Evolutionary conservation across 2,329 filamentous ascomycete genomes (phyloP), one percentile per base, ranked within the genome.

Genomic region (Tetracladium maxilliforme): DNA sequence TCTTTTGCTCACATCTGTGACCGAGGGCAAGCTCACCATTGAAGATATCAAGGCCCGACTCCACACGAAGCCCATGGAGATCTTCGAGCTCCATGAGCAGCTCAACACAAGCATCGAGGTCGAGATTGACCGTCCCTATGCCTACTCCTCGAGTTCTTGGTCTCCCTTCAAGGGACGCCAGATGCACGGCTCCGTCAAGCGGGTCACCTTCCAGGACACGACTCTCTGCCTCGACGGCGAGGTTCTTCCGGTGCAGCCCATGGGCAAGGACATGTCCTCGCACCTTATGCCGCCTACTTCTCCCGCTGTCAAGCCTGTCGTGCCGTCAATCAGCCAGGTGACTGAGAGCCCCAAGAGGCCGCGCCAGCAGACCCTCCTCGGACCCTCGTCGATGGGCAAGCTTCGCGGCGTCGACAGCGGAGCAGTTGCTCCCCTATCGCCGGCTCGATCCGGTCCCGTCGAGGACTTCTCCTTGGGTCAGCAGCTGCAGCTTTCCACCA

Each of bases 81-180:
- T 86, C 39, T 86, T 86, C 38, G 78, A 86, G 54, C 64, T 86
- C 25, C 79, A 86, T 36, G 79, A 86, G 38, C 79, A 86, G 50
- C 52, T 64, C n/a, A 72, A 72, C 30, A 73, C 75, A 19, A 69
- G 67, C 5, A 62, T 86, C 18, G 79, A 86, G 54, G 64, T 81
- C 13, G 79, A 84, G 50, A 61, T 84, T 38, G 78, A 82, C 44
- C 69, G 79, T 22, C 64, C 73, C 3, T 79, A 78, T 47, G 58
- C 65, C 4, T 56, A 75, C 28, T 50, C 66, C 24, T 46, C 49
- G 29, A 47, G 55, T 13, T 37, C 56, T 17, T 82, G 73, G 76
- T 81, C 78, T 35, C 79, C 79, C 6, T 76, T 86, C 41, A 64
- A 63, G 24, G 78, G 77, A 24, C 75, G 69, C 43, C 58, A 53